Conservation (phyloP, 2,329 filamentous ascomycete species). For the Pleomassaria siparia region DNA sequence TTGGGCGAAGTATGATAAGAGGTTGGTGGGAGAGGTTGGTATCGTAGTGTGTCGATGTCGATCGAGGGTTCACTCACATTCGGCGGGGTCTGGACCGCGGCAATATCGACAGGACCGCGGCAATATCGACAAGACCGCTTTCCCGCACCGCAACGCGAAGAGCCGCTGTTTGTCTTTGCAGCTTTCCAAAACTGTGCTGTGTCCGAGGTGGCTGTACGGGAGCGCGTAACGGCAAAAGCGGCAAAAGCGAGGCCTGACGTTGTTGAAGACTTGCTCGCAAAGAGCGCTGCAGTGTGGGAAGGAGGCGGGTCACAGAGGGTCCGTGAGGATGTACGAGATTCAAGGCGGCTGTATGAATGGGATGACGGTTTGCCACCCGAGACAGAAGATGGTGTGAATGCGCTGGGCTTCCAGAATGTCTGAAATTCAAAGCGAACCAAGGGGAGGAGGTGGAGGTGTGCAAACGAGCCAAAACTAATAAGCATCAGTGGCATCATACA, state of each 20-base stretch:
- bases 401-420: constrained; percentile 12
- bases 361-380: constrained; percentile 24
- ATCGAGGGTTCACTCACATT: constrained; percentile 3
- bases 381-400: constrained; percentile 21
- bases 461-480: background rate
- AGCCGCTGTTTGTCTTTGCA: background rate
- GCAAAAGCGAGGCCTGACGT: no score
- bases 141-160: background rate
- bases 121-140: background rate
- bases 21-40: background rate
- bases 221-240: background rate
- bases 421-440: constrained; percentile 16
- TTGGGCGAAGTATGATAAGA: background rate
- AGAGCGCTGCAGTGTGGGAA: constrained; percentile 1
- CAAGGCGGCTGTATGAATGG: constrained; percentile 15
- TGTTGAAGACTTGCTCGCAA: background rate
- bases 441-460: constrained; percentile 2
- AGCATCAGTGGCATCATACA: background rate
- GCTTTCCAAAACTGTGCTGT: background rate
- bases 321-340: constrained; percentile 9
- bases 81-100: constrained; percentile 3
- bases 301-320: constrained; percentile 14
- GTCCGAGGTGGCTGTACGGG: background rate
- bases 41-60: background rate
- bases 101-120: background rate